Evolutionary conservation across 345 rosid genomes (phyloP).

Genomic region (Citrus reticulata): DNA sequence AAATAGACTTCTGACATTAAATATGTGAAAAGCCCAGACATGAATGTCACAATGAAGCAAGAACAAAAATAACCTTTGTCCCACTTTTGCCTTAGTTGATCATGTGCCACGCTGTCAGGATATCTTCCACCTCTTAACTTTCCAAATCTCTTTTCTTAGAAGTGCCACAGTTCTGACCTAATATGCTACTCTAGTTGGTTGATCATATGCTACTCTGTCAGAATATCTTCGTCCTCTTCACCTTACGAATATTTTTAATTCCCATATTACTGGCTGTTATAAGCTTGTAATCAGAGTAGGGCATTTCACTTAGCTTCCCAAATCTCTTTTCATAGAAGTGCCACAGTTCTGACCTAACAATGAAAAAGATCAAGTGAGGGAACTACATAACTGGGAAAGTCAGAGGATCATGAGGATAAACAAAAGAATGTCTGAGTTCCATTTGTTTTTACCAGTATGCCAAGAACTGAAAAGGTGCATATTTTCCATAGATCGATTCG

Average conservation of each 20-base stretch:
- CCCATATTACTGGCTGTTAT: conserved; percentile 47
- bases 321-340: conserved; percentile 43
- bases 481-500: conserved; percentile 31
- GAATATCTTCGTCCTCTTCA: conserved; percentile 15
- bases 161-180: too few relatives aligned
- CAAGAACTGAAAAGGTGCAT: conserved; percentile 45
- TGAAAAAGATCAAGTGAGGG: background rate
- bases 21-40: too few relatives aligned
- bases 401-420: background rate
- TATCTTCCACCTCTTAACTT: conserved; percentile 13
- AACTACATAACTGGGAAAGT: background rate
- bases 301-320: conserved; percentile 39
- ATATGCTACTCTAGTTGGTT: too few relatives aligned
- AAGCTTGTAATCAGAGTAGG: conserved; percentile 33
- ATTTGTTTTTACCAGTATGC: conserved; percentile 37
- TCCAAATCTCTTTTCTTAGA: too few relatives aligned
- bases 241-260: conserved; percentile 11
- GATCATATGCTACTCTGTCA: background rate
- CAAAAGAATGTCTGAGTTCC: background rate
- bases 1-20: too few relatives aligned
- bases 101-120: background rate
- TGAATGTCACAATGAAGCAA: background rate
- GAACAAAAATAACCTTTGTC: background rate
- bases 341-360: conserved; percentile 51
- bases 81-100: too few relatives aligned